Evolutionary conservation across 768 basidiomycete genomes (phyloP), one percentile per base, ranked within the genome.

Genomic region (Russula emetica): DNA sequence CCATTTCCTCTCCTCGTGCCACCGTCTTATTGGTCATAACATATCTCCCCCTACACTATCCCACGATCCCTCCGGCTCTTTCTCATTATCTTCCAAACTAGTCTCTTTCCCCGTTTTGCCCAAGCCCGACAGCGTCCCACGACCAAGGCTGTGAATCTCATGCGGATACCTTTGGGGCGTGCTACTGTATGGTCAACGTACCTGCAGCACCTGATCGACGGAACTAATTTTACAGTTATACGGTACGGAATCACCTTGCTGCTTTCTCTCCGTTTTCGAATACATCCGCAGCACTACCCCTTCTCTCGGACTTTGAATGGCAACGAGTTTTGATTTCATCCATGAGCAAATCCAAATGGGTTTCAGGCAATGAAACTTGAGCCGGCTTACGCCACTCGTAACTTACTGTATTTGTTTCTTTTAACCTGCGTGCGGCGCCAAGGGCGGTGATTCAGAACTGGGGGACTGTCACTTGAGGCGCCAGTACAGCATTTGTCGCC

Each of bases 221-320:
- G 59, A 42, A 16, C 28, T 44, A 60, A 40, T 40, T 40, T 40
- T 40, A 36, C 1, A 11, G 11, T 11, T 44, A 60, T 16, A n/a
- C 51, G 51, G 51, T 26, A 32, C 50, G 50, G 50, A 52, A 52
- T 52, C 42, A 20, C 42, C 42, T 42, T 20, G 42, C n/a, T n/a
- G n/a, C 42, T 45, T n/a, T 45, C n/a, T 45, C 44, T 45, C 44
- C 44, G 8, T n/a, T 45, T 45, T 45, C 44, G 44, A 45, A 45
- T 45, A 11, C 44, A n/a, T 45, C 44, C 44, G 44, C 44, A n/a
- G 18, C 44, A 45, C 44, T n/a, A 42, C 24, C 36, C 50, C 54
- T 3, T 2, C 20, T n/a, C 47, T 58, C 56, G 56, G 56, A 45
- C 44, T 58, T 47, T 58, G 56, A 58, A 56, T 44, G 24, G 30